Conservation (phyloP, 805 yeast species). For the Wickerhamiella cacticola region DNA sequence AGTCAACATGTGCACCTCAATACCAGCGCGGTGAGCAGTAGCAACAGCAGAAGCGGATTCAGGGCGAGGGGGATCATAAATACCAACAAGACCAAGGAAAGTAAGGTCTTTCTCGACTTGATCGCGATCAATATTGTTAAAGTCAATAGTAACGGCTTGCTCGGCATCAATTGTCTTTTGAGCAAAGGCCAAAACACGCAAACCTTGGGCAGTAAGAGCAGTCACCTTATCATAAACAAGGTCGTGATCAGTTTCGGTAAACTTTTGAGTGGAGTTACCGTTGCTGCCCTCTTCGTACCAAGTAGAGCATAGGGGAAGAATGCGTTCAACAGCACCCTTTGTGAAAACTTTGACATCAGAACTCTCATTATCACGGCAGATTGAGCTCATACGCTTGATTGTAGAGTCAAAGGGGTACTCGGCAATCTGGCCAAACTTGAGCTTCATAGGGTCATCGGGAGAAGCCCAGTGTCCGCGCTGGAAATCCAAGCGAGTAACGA, state of each 20-base stretch:
- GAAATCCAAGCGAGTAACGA: constrained; percentile 45
- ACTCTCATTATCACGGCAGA: constrained; percentile 34
- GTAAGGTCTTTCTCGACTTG: constrained; percentile 41
- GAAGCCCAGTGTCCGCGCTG: constrained; percentile 14
- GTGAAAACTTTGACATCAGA: constrained; percentile 35
- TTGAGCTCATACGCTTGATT: constrained; percentile 58
- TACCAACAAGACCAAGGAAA: constrained; percentile 61
- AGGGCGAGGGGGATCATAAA: constrained; percentile 67
- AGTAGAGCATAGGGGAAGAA: constrained; percentile 41
- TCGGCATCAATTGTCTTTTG: constrained; percentile 28
- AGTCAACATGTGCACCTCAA: constrained; percentile 69
- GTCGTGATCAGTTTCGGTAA: constrained; percentile 34
- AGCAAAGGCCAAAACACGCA: constrained; percentile 66
- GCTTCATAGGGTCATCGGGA: constrained; percentile 11
- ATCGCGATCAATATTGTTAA: constrained; percentile 27
- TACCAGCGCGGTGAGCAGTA: constrained; percentile 60
- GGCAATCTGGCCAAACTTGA: constrained; percentile 32
- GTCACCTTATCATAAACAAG: constrained; percentile 45
- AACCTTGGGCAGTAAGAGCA: constrained; percentile 49
- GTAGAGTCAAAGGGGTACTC: constrained; percentile 71
- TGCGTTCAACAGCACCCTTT: constrained; percentile 70
- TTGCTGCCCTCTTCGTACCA: constrained; percentile 34
- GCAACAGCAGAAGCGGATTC: constrained; percentile 57
- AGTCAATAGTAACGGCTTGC: constrained; percentile 14
- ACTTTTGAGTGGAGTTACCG: constrained; percentile 20